Evolutionary conservation across 2,329 filamentous ascomycete genomes (phyloP).

Genomic region (Ceratocystis papillata): DNA sequence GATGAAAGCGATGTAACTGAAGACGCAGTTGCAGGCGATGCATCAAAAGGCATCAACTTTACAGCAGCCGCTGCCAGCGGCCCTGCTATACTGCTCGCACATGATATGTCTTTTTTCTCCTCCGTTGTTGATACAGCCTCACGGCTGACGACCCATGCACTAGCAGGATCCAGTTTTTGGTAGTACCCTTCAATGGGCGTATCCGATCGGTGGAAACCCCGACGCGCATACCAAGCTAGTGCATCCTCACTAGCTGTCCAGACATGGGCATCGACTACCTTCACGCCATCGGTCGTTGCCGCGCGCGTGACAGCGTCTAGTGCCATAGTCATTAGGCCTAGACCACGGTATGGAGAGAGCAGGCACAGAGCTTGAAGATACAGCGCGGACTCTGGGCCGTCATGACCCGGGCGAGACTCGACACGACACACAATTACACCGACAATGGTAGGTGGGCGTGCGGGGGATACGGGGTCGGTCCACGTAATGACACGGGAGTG

Average conservation of each 20-base stretch:
- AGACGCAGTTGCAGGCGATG: conserved; percentile 29
- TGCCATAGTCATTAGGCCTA: conserved; percentile 49
- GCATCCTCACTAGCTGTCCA: conserved; percentile 57
- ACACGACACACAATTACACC: conserved; percentile 54
- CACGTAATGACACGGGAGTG: conserved; percentile 53
- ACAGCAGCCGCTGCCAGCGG: conserved; percentile 2
- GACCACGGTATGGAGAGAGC: conserved; percentile 50
- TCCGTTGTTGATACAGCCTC: conserved; percentile 32
- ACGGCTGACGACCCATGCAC: conserved; percentile 49
- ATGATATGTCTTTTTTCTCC: neutral
- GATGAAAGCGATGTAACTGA: conserved; percentile 30
- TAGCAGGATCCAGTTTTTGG: conserved; percentile 48
- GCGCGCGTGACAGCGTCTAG: conserved; percentile 43
- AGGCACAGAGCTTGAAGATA: conserved; percentile 56
- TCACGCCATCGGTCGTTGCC: conserved; percentile 33
- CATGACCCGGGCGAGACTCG: conserved; percentile 39
- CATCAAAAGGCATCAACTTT: conserved; percentile 8
- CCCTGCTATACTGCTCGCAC: conserved; percentile 21
- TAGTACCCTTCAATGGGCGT: conserved; percentile 49
- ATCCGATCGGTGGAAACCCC: conserved; percentile 44
- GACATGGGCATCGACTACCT: conserved; percentile 51
- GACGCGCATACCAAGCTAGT: conserved; percentile 49
- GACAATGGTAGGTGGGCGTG: conserved; percentile 39
- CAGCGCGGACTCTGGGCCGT: conserved; percentile 37
- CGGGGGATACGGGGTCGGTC: conserved; percentile 34